Percentiles rank a stretch among this genome's conserved stretches.
These are phyloP conservation scores for Monosporascus ibericus DNA, from an alignment of 2,329 filamentous ascomycete species.

Conservation along the genomic window DNA sequence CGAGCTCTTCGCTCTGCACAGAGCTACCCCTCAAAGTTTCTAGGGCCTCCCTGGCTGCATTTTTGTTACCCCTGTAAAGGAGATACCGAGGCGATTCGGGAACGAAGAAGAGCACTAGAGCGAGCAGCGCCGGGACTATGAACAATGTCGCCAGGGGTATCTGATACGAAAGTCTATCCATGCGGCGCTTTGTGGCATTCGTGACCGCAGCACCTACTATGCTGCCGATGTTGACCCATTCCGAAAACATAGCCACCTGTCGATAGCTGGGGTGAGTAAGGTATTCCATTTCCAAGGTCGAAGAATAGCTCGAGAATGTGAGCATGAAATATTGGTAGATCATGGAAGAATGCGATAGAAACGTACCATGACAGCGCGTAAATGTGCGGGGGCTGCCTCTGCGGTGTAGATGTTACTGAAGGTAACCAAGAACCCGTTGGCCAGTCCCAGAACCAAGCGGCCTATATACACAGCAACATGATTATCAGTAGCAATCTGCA, in stretches of 20 bases:
- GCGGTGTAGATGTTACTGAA: constrained; percentile 42
- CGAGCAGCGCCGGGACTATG: constrained; percentile 40
- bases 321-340: not conserved
- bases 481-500: constrained; percentile 36
- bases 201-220: constrained; percentile 39
- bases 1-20: constrained; percentile 24
- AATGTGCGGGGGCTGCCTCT: constrained; percentile 40
- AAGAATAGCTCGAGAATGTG: not conserved
- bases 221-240: constrained; percentile 42
- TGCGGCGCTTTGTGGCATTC: constrained; percentile 32
- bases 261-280: not conserved
- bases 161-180: constrained; percentile 35
- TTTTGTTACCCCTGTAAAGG: constrained; percentile 24
- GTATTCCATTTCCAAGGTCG: not conserved
- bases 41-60: constrained; percentile 23
- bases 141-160: constrained; percentile 41
- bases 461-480: constrained; percentile 38
- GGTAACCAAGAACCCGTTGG: constrained; percentile 38
- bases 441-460: constrained; percentile 35
- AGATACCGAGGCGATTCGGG: constrained; percentile 41
- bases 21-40: constrained; percentile 24
- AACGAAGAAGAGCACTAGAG: constrained; percentile 38
- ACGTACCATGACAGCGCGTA: constrained; percentile 40
- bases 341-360: not conserved
- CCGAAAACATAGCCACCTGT: constrained; percentile 33